These are phyloP conservation scores for Kluyveromyces nonfermentans DNA, from an alignment of 805 yeast genomes.

Conservation along the genomic window DNA sequence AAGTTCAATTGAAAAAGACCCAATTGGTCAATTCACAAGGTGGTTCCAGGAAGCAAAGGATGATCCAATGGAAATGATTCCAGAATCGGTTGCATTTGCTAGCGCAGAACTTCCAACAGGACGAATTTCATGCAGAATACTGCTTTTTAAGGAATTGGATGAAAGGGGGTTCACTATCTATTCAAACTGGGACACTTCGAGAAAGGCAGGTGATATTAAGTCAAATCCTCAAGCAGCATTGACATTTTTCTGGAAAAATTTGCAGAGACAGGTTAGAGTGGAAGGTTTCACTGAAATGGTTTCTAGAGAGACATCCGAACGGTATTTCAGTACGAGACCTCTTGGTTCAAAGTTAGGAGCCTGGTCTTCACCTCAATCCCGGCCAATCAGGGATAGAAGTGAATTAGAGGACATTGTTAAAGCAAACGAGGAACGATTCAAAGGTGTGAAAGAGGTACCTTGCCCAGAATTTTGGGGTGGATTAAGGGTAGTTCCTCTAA, in stretches of 20 bases:
- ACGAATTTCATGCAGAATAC: conserved; percentile 76
- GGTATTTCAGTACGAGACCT: conserved; percentile 82
- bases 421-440: conserved; percentile 46
- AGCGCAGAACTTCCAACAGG: conserved; percentile 87
- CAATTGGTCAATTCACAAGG: conserved; percentile 65
- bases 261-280: conserved; percentile 87
- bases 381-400: conserved; percentile 45
- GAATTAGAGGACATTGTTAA: conserved; percentile 49
- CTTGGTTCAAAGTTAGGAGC: conserved; percentile 92
- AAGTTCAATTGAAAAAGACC: conserved; percentile 44
- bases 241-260: conserved; percentile 83
- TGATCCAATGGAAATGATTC: conserved; percentile 45
- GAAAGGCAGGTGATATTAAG: conserved; percentile 62
- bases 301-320: conserved; percentile 58
- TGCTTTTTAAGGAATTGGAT: conserved; percentile 85
- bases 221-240: conserved; percentile 75
- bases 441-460: conserved; percentile 57
- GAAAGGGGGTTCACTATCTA: conserved; percentile 74
- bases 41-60: conserved; percentile 79
- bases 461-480: conserved; percentile 98
- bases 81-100: conserved; percentile 81
- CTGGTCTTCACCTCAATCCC: conserved; percentile 89
- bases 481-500: conserved; percentile 73
- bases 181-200: conserved; percentile 86
- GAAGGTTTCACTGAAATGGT: conserved; percentile 79